Conservation (phyloP, 345 rosid species). For the Toxicodendron radicans region DNA sequence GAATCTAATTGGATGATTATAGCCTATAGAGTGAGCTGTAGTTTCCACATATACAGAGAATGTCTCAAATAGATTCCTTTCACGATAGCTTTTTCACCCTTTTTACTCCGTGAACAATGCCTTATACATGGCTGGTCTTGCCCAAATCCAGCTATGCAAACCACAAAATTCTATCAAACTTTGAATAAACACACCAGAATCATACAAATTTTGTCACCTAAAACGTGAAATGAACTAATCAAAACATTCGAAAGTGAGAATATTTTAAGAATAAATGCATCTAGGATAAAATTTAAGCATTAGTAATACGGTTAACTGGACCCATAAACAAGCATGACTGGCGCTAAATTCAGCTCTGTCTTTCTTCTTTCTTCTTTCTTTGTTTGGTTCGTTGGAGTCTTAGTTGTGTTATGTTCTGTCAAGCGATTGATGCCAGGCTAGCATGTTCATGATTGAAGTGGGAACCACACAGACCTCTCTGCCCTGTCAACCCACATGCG, state of each 20-base stretch:
- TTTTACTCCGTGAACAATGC: slow-evolving; percentile 4
- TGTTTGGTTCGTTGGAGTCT: not conserved
- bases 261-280: not conserved
- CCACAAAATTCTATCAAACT: not conserved
- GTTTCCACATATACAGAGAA: no score
- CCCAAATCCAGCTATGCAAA: slow-evolving; percentile 5
- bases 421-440: slow-evolving; percentile 58
- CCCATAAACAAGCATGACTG: not conserved
- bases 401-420: slow-evolving; percentile 41
- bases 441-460: slow-evolving; percentile 57
- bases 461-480: slow-evolving; percentile 38
- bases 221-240: not conserved
- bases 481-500: slow-evolving; percentile 66
- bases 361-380: not conserved
- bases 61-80: not conserved
- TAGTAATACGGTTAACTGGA: not conserved
- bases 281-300: not conserved
- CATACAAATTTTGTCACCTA: not conserved
- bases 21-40: no score
- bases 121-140: not conserved
- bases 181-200: no score
- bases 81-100: not conserved
- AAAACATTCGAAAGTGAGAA: not conserved
- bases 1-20: not conserved
- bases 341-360: not conserved